Conservation (phyloP, 768 basidiomycete genomes). For the Lactifluus piperatus region DNA sequence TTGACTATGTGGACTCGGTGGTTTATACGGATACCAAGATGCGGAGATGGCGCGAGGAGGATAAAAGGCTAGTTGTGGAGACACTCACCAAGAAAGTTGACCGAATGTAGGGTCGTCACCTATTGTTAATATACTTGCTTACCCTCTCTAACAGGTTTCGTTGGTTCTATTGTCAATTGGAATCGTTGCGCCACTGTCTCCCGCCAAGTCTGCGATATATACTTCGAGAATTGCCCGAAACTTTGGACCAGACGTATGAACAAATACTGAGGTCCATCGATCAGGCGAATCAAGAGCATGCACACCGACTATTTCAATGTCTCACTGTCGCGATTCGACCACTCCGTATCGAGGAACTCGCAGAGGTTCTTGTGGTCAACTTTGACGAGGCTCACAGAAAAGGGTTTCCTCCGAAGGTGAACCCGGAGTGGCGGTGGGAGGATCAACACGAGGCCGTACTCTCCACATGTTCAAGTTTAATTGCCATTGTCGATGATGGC, state of each 20-base stretch:
- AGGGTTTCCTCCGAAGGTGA: background rate
- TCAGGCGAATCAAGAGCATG: background rate
- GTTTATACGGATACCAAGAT: slow-evolving; percentile 1
- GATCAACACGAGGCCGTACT: background rate
- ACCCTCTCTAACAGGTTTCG: background rate
- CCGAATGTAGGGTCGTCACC: background rate
- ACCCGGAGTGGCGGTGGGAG: background rate
- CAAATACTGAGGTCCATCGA: background rate
- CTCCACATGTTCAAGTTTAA: slow-evolving; percentile 3
- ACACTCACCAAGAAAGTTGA: background rate
- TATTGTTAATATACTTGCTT: background rate
- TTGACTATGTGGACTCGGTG: background rate
- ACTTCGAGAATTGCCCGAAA: background rate
- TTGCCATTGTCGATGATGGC: background rate
- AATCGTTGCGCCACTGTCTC: background rate
- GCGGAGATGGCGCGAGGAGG: slow-evolving; percentile 8
- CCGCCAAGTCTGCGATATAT: background rate
- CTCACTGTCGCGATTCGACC: background rate
- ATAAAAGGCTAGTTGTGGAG: background rate
- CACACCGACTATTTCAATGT: background rate
- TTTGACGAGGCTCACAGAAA: background rate
- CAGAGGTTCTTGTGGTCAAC: slow-evolving; percentile 3
- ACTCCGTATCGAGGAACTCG: background rate
- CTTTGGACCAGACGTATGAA: slow-evolving; percentile 2
- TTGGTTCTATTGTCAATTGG: background rate